Conservation (phyloP, 306 rosid species). For the Biancaea sappan region DNA sequence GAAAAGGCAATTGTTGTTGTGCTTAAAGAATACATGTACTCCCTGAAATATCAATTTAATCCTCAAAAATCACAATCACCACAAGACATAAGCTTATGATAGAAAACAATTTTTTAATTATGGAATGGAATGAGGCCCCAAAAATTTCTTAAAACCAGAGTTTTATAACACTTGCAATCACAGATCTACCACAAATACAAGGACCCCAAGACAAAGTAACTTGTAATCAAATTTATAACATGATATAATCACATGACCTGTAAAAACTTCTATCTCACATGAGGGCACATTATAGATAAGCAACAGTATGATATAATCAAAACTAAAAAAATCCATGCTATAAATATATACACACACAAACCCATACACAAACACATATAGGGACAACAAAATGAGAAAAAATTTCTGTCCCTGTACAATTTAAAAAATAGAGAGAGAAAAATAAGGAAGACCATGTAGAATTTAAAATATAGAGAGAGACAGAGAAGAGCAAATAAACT, state of each 20-base stretch:
- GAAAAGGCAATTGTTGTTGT: conserved; percentile 55
- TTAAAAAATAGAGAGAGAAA: too few species aligned
- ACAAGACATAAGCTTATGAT: conserved; percentile 34
- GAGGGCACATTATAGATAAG: neutral
- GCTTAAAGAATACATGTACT: conserved; percentile 67
- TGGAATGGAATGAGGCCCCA: conserved; percentile 13
- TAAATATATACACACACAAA: too few species aligned
- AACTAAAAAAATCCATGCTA: neutral
- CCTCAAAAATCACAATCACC: conserved; percentile 40
- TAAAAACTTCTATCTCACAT: neutral
- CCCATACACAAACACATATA: too few species aligned
- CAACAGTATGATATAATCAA: neutral
- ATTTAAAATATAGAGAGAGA: too few species aligned
- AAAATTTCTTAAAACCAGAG: neutral
- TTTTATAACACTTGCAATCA: neutral
- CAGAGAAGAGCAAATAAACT: too few species aligned
- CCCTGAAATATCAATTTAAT: conserved; percentile 59
- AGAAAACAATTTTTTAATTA: conserved; percentile 15
- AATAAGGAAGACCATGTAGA: too few species aligned
- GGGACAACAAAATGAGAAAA: neutral
- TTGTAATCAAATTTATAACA: neutral
- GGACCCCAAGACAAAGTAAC: neutral
- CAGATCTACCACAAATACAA: neutral
- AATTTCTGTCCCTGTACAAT: neutral
- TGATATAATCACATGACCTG: neutral